A percentile compares a stretch with the other conserved stretches of the same genome.
Conservation (phyloP, 2,329 filamentous ascomycete genomes). For the Mycogone perniciosa region DNA sequence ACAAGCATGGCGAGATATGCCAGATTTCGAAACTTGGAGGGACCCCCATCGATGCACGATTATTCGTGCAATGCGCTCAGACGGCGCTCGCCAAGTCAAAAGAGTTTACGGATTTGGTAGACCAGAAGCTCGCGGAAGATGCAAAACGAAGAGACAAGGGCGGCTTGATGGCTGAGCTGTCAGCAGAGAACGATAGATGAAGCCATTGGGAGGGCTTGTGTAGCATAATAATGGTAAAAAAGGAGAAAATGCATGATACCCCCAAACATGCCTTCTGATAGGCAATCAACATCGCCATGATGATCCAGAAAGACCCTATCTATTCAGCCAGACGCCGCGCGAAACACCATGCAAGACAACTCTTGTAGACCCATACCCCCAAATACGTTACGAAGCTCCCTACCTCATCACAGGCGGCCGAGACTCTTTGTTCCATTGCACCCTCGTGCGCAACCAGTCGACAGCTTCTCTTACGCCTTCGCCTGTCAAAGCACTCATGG, state of each 20-base stretch:
- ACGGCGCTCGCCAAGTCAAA: conserved; percentile 73
- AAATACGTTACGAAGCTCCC: neutral
- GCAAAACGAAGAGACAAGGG: conserved; percentile 70
- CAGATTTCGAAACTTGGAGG: conserved; percentile 90
- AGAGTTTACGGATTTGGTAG: conserved; percentile 68
- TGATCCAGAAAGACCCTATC: conserved; percentile 5
- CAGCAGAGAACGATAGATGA: conserved; percentile 75
- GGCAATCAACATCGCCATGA: neutral
- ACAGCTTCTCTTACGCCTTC: conserved; percentile 88
- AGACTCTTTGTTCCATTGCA: conserved; percentile 94
- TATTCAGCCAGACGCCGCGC: conserved; percentile 7
- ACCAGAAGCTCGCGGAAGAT: conserved; percentile 69
- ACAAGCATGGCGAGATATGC: conserved; percentile 83
- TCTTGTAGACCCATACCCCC: neutral
- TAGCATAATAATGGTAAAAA: conserved; percentile 14
- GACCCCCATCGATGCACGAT: conserved; percentile 69
- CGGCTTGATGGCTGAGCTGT: conserved; percentile 68
- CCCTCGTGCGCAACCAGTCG: conserved; percentile 89
- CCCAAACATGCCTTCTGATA: conserved; percentile 11
- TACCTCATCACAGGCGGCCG: conserved; percentile 89
- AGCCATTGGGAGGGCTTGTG: neutral
- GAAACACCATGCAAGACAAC: conserved; percentile 1
- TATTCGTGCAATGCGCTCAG: conserved; percentile 68
- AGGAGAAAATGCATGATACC: conserved; percentile 26
- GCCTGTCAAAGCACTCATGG: conserved; percentile 82